Evolutionary conservation across 805 yeast species (phyloP).

Genomic region (Lipomyces kockii): DNA sequence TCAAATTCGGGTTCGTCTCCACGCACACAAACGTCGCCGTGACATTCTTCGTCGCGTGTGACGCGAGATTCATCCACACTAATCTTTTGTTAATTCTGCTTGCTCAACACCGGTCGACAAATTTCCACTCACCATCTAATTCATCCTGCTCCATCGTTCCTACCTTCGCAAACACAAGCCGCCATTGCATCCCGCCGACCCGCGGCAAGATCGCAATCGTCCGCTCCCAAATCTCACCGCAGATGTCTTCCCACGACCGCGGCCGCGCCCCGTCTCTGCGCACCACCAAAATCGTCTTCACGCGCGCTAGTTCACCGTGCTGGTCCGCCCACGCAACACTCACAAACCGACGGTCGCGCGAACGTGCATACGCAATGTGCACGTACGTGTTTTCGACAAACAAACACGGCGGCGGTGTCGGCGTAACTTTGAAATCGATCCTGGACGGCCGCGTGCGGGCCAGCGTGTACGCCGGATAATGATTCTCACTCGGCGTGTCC

Average conservation of each 20-base stretch:
- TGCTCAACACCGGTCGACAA: too few relatives aligned
- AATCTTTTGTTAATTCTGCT: too few relatives aligned
- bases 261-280: conserved; percentile 32
- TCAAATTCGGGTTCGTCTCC: conserved; percentile 27
- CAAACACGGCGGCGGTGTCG: conserved; percentile 43
- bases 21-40: conserved; percentile 23
- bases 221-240: conserved; percentile 44
- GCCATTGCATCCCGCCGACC: conserved; percentile 42
- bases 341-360: conserved; percentile 81
- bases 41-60: conserved; percentile 21
- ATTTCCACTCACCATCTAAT: conserved; percentile 25
- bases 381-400: conserved; percentile 73
- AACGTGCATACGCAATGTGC: conserved; percentile 84
- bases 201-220: conserved; percentile 39
- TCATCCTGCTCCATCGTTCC: conserved; percentile 47
- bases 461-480: conserved; percentile 44
- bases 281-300: conserved; percentile 55
- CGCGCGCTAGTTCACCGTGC: conserved; percentile 63
- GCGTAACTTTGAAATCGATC: conserved; percentile 41
- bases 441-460: conserved; percentile 45
- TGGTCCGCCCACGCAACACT: conserved; percentile 91
- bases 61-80: conserved; percentile 35
- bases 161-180: conserved; percentile 45
- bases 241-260: conserved; percentile 42
- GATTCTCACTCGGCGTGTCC: conserved; percentile 6